A percentile compares a stretch with the other conserved stretches of the same genome.
Conservation (phyloP, 2,329 filamentous ascomycete species). For the Colletotrichum tropicicola region DNA sequence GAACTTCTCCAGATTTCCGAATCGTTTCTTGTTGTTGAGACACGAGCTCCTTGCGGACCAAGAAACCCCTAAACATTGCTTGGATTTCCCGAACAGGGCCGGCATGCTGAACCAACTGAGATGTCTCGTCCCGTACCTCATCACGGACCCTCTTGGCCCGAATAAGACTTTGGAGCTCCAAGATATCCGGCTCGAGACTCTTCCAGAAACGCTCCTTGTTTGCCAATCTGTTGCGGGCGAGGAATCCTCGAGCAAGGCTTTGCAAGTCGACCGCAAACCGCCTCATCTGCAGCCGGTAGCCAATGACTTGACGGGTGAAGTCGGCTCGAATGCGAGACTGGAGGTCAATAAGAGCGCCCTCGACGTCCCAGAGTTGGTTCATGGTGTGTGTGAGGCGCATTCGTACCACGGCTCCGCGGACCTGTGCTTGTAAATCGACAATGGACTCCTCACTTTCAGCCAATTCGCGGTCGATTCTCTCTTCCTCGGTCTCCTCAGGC, state of each 20-base stretch:
- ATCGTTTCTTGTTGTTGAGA: constrained; percentile 65
- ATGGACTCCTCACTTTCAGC: constrained; percentile 78
- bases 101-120: constrained; percentile 69
- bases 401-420: constrained; percentile 81
- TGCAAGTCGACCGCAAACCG: constrained; percentile 83
- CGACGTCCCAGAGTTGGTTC: constrained; percentile 89
- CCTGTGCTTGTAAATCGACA: constrained; percentile 85
- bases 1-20: constrained; percentile 59
- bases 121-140: constrained; percentile 63
- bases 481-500: constrained; percentile 88
- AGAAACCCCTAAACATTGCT: constrained; percentile 72
- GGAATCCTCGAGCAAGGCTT: constrained; percentile 78
- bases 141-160: constrained; percentile 72
- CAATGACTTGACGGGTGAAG: constrained; percentile 83
- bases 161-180: constrained; percentile 84
- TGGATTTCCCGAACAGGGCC: constrained; percentile 74
- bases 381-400: constrained; percentile 83
- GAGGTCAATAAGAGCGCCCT: constrained; percentile 80
- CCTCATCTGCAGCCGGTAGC: constrained; percentile 85
- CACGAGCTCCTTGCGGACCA: constrained; percentile 66
- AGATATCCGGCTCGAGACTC: constrained; percentile 74
- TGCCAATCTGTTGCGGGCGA: constrained; percentile 72
- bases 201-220: constrained; percentile 75
- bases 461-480: constrained; percentile 84
- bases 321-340: constrained; percentile 90